Evolutionary conservation across 2,329 filamentous ascomycete species (phyloP), one percentile per base, ranked within the genome.

Genomic region (Penicillium sp.): DNA sequence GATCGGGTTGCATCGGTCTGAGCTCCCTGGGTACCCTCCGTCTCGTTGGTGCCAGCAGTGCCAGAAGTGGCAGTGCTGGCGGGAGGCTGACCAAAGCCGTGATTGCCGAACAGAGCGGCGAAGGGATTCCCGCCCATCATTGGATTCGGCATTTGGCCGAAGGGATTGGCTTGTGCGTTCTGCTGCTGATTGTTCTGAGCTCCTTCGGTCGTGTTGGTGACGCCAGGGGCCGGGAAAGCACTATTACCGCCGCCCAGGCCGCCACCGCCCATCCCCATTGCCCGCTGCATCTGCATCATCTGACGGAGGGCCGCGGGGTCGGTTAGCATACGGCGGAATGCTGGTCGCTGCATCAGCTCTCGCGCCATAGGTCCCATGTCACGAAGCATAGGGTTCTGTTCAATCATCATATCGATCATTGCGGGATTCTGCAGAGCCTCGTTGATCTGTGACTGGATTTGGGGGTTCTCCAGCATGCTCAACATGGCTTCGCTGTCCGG

Each of bases 341-440:
- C 85, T 0, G 93, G 93, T 24, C 93, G 95, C 60, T 92, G 88
- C 69, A 99, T 86, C 77, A 97, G 89, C 71, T 96, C 87, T 67
- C 92, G 87, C 22, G 91, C 90, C 60, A 89, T 85, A 41, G 90
- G 90, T 22, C 82, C 81, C 75, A 90, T 85, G 60, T 86, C 84
- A 68, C 88, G 85, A 18, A 92, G 81, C 83, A 92, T 89, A 2
- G 95, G 95, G 73, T 96, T 96, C 71, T 89, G 87, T 69, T 95
- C 87, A 68, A 99, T 92, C 85, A 98, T 91, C 85, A 96, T 91
- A 72, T 98, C 92, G 72, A 98, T 85, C 68, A 99, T 90, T 18
- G 88, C 86, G n/a, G 95, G 94, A 77, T 98, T 98, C 76, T 93
- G 91, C 75, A 99, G 89, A 37, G 93, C 92, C 77, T 97, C 94